phyloP scores from a whole-genome alignment of 495 filamentous ascomycete genomes.

The Penicillium nucicola region DNA sequence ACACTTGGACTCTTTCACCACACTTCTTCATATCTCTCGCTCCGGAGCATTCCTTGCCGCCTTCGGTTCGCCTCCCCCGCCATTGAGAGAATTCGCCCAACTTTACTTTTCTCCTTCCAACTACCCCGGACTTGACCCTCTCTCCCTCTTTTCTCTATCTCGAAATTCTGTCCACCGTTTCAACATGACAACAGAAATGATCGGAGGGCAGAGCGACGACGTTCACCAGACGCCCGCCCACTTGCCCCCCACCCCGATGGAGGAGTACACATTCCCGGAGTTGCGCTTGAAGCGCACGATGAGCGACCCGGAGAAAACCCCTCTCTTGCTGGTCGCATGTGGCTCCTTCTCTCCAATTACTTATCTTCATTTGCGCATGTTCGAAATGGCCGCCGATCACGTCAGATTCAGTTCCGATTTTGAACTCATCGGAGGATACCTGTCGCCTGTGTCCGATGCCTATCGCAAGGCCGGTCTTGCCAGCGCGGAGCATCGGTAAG shows the following conservation, averaged over 20 bases:
- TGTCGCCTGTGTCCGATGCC: conserved; percentile 76
- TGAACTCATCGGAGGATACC: conserved; percentile 81
- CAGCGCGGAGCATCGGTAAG: conserved; percentile 65
- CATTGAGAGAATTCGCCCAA: not conserved
- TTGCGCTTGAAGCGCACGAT: conserved; percentile 67
- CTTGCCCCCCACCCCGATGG: conserved; percentile 29
- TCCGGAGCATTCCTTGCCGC: conserved; percentile 18
- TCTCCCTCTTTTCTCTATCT: too few species aligned
- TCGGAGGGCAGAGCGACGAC: conserved; percentile 30
- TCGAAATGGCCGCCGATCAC: conserved; percentile 85
- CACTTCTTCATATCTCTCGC: not conserved
- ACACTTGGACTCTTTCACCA: not conserved
- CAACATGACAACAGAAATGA: conserved; percentile 28
- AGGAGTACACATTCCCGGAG: conserved; percentile 70
- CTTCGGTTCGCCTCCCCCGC: conserved; percentile 10
- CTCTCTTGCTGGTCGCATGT: conserved; percentile 82
- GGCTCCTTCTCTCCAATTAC: conserved; percentile 84
- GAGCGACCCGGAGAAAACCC: conserved; percentile 65
- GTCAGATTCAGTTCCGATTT: conserved; percentile 77
- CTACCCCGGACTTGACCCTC: not conserved
- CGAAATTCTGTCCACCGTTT: conserved; percentile 4
- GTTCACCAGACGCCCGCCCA: conserved; percentile 24
- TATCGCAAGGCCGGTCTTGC: conserved; percentile 92
- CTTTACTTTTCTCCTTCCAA: conserved; percentile 1
- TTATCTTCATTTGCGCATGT: conserved; percentile 89